Percentiles rank a stretch among this genome's conserved stretches.
These are phyloP conservation scores for Purshia tridentata DNA, from an alignment of 306 rosid species.

Conservation along the genomic window DNA sequence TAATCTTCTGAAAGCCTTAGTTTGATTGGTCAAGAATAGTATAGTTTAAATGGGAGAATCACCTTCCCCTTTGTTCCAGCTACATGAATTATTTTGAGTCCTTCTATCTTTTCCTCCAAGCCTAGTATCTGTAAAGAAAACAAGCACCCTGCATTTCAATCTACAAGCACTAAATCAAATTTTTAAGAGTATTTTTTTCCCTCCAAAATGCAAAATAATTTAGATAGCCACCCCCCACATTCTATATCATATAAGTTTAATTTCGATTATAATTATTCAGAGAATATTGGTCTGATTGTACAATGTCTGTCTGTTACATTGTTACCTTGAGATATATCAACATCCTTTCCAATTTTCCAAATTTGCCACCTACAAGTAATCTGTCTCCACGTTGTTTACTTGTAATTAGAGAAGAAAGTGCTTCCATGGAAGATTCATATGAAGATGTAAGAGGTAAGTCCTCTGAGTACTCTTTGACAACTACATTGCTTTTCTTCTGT, in stretches of 20 bases:
- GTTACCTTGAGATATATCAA: slow-evolving; percentile 59
- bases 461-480: slow-evolving; percentile 29
- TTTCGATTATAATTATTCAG: slow-evolving; percentile 1
- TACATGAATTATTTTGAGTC: slow-evolving; percentile 73
- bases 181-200: background rate
- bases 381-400: slow-evolving; percentile 53
- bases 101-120: slow-evolving; percentile 51
- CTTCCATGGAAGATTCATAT: slow-evolving; percentile 64
- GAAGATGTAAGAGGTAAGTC: slow-evolving; percentile 33
- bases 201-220: background rate
- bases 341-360: slow-evolving; percentile 49
- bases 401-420: slow-evolving; percentile 74
- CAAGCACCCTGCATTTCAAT: slow-evolving; percentile 15
- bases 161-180: slow-evolving; percentile 10
- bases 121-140: slow-evolving; percentile 54
- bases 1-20: background rate
- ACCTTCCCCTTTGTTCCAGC: slow-evolving; percentile 95
- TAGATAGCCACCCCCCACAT: background rate
- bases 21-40: slow-evolving; percentile 13
- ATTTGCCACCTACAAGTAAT: slow-evolving; percentile 31
- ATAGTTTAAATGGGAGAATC: slow-evolving; percentile 14
- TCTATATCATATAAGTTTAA: background rate
- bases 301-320: slow-evolving; percentile 35
- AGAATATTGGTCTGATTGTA: background rate
- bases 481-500: slow-evolving; percentile 32